Base-by-base conservation (phyloP, 2,329 filamentous ascomycete genomes). In the Cordyceps tenuipes region DNA sequence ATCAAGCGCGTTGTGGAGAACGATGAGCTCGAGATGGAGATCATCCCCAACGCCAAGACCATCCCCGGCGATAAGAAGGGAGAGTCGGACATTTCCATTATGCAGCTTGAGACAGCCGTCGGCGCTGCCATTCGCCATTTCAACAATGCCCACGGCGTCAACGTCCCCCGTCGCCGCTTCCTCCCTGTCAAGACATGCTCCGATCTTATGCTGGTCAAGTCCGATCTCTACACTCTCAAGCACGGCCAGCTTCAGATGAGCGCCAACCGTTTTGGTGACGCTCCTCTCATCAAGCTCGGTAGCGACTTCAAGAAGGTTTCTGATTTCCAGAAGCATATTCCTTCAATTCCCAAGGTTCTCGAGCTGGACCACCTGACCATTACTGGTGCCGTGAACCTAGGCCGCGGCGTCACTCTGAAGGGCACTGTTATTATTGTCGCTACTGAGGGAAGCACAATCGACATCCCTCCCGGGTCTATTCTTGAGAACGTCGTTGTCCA, bases 261-360 rank as follows among this genome's bases (percentile, higher is more conserved):
- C 83, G 87, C 91, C 67, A 92, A 87, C 81, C 91, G 94, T 67
- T 97, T 99, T 76, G 94, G 94, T 66, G 92, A 94, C 68, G 93
- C 94, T 53, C 94, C 94, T 61, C 84, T 99, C 68, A 99, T 99
- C 84, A 99, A 99, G 88, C 89, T 99, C 59, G 94, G 94, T 69
- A 87, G 86, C 71, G 94, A 99, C 83, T 99, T 99, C 86, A 99
- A 99, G 89, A 99, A 99, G 87, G 94, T 99, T 44, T 97, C 93
- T 1, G 94, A 91, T 80, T 95, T 95, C 83, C 88, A 91, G 79
- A 87, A 90, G 77, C 88, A 88, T 72, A 92, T 95, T 67, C 82
- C 88, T 12, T 91, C 87, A 65, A 95, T 95, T 69, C 90, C 90
- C 71, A 92, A 90, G 83, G 92, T 95, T 68, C 85, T 94, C 66